A percentile compares a stretch with the other conserved stretches of the same genome.
Evolutionary conservation across 306 rosid genomes (phyloP).

Genomic region (Cucumis cinereus): DNA sequence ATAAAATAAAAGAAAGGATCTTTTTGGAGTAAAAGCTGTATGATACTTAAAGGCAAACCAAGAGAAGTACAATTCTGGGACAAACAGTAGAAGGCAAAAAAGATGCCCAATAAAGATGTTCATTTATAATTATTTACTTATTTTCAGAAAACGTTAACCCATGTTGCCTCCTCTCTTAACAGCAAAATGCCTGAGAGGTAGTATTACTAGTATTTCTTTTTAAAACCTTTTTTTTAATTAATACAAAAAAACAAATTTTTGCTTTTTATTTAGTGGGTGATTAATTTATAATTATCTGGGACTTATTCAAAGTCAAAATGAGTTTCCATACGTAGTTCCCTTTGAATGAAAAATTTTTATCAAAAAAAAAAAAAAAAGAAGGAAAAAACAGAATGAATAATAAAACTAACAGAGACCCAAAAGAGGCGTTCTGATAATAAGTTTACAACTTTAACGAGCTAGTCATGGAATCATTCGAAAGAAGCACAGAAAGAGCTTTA

Average conservation of each 20-base stretch:
- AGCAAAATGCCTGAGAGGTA: no score
- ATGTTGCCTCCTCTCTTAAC: neutral
- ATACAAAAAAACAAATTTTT: neutral
- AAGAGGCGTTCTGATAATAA: neutral
- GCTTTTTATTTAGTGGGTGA: neutral
- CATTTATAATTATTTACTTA: neutral
- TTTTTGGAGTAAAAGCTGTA: neutral
- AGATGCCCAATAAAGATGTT: neutral
- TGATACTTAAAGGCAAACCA: neutral
- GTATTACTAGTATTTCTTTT: no score
- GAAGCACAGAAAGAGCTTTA: neutral
- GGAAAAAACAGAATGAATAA: neutral
- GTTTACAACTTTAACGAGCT: neutral
- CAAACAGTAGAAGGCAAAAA: neutral
- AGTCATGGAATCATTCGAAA: neutral
- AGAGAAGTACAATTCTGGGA: neutral
- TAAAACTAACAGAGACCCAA: neutral
- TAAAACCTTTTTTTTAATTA: no score
- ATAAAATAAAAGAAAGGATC: neutral
- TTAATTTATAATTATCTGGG: neutral
- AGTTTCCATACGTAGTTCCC: neutral
- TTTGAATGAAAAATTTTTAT: neutral
- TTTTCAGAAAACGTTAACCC: neutral
- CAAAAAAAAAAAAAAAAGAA: no score
- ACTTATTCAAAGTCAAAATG: neutral